These are phyloP conservation scores for Adansonia rubrostipa DNA, from an alignment of 441 rosid species.

Conservation along the genomic window DNA sequence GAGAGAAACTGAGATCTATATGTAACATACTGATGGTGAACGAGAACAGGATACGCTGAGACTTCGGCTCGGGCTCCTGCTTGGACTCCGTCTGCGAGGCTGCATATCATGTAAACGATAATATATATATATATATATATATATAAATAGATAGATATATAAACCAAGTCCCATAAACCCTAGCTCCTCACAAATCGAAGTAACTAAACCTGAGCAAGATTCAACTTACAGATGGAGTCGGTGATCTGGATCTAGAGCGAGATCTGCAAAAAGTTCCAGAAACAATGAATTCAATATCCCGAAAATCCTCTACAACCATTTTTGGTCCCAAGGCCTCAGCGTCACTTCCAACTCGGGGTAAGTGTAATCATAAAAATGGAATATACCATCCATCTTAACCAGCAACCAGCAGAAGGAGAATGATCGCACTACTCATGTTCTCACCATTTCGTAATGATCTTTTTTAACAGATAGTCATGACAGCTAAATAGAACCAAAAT, in stretches of 20 bases:
- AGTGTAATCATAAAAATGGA: slow-evolving; percentile 30
- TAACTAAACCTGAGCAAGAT: neutral
- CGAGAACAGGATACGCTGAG: slow-evolving; percentile 37
- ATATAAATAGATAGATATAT: no score
- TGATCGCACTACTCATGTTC: slow-evolving; percentile 25
- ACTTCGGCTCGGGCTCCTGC: slow-evolving; percentile 39
- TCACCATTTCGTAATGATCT: slow-evolving; percentile 23
- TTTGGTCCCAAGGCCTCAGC: slow-evolving; percentile 36
- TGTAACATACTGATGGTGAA: slow-evolving; percentile 43
- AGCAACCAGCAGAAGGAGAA: slow-evolving; percentile 26
- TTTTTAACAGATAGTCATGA: slow-evolving; percentile 27
- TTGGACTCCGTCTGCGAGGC: slow-evolving; percentile 33
- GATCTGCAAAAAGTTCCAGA: slow-evolving; percentile 66
- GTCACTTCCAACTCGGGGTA: slow-evolving; percentile 40
- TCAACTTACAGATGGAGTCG: slow-evolving; percentile 61
- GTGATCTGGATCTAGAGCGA: slow-evolving; percentile 56
- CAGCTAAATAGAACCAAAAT: slow-evolving; percentile 26
- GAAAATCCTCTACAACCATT: slow-evolving; percentile 33
- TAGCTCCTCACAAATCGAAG: neutral
- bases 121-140: no score
- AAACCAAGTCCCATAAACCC: no score
- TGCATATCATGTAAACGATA: slow-evolving; percentile 11
- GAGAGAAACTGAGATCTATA: neutral
- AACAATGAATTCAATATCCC: slow-evolving; percentile 39
- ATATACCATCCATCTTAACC: slow-evolving; percentile 34